Percentiles rank a stretch among this genome's conserved stretches.
phyloP scores from a whole-genome alignment of 306 rosid species.

The Leucaena leucocephala region DNA sequence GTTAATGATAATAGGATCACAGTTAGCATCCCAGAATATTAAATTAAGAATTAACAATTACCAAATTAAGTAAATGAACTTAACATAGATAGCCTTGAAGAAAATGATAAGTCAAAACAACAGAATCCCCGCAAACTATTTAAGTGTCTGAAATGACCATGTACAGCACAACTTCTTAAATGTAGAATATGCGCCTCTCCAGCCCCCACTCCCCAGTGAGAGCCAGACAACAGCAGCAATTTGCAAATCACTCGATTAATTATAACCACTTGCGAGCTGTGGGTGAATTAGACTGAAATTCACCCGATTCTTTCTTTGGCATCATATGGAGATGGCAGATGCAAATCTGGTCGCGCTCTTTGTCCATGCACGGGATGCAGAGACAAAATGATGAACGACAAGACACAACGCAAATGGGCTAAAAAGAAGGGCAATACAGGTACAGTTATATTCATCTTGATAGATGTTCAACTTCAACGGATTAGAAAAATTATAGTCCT shows the following conservation, averaged over 20 bases:
- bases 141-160: background rate
- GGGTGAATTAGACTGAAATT: conserved; percentile 6
- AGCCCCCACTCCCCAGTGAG: background rate
- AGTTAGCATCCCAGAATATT: background rate
- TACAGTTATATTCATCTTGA: background rate
- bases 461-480: background rate
- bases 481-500: background rate
- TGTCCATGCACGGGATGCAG: background rate
- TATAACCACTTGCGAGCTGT: background rate
- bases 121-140: background rate
- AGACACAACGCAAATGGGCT: background rate
- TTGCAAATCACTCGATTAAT: background rate
- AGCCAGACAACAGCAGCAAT: background rate
- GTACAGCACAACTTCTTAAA: background rate
- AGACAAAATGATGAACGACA: background rate
- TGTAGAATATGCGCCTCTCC: background rate
- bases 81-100: background rate
- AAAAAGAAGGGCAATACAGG: background rate
- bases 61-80: background rate
- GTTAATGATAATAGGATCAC: background rate
- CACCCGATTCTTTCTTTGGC: background rate
- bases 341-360: background rate
- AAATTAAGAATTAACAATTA: background rate
- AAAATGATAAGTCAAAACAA: background rate
- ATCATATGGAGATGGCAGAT: background rate